phyloP scores from a whole-genome alignment of 2,329 filamentous ascomycete species.

The Cordyceps cateniannulata region DNA sequence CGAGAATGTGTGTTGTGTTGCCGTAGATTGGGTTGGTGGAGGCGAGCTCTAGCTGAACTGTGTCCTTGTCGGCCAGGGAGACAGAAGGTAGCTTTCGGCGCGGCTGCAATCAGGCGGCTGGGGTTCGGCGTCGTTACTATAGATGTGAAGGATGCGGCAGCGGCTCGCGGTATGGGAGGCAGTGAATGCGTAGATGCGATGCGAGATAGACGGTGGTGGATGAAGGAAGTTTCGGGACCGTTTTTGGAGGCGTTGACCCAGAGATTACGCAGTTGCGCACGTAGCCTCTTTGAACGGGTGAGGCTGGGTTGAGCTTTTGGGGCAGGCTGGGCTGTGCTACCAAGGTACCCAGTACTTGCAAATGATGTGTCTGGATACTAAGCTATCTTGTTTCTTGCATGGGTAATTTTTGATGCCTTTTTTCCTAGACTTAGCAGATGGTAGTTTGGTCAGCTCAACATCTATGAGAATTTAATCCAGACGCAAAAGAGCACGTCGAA shows the following conservation, averaged over 20 bases:
- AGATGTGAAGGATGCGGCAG: background rate
- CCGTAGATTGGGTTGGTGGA: background rate
- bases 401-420: too few relatives aligned
- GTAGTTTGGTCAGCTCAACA: background rate
- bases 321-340: background rate
- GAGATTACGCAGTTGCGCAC: conserved; percentile 14
- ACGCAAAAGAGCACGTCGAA: too few relatives aligned
- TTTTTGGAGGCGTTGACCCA: conserved; percentile 7
- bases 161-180: background rate
- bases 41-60: background rate
- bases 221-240: background rate
- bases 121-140: background rate
- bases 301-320: conserved; percentile 4
- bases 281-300: conserved; percentile 13
- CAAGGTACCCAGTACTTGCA: background rate
- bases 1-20: conserved; percentile 14
- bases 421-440: background rate
- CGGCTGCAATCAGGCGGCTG: background rate
- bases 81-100: background rate
- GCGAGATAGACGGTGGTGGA: conserved; percentile 1
- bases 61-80: conserved; percentile 7
- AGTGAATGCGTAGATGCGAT: background rate
- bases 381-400: too few relatives aligned
- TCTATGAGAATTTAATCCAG: too few relatives aligned
- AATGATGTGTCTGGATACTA: too few relatives aligned